Evolutionary conservation across 164 flowering plant genomes (phyloP).

Genomic region (Vitis cinerea): DNA sequence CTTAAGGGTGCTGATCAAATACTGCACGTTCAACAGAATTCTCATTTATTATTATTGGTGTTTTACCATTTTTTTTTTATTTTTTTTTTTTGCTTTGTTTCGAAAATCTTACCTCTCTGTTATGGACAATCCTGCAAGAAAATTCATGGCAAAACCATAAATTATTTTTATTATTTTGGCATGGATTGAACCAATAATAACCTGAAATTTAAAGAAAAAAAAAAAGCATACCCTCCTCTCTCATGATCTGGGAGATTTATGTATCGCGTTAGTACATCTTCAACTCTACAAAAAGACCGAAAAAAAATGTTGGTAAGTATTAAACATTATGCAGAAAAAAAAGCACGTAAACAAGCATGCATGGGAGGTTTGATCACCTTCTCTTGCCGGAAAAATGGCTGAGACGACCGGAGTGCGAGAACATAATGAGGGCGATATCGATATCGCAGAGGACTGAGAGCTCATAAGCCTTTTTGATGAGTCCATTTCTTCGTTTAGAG

Average conservation of each 20-base stretch:
- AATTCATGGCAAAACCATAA: neutral
- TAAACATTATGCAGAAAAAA: neutral
- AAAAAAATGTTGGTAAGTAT: neutral
- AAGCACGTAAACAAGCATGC: no score
- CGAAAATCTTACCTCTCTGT: constrained; percentile 41
- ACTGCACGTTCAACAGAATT: constrained; percentile 29
- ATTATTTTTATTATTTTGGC: no score
- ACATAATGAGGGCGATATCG: constrained; percentile 34
- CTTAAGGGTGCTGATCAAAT: constrained; percentile 42
- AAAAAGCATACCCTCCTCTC: constrained; percentile 49
- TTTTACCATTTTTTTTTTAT: neutral
- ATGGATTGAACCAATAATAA: neutral
- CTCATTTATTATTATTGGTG: neutral
- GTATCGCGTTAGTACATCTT: constrained; percentile 55
- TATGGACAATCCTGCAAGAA: constrained; percentile 38
- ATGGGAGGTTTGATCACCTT: constrained; percentile 23
- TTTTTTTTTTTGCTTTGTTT: no score
- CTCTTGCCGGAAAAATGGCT: constrained; percentile 57
- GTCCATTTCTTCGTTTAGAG: constrained; percentile 30
- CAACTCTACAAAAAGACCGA: constrained; percentile 32
- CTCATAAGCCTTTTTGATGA: constrained; percentile 35
- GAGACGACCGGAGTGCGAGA: constrained; percentile 40
- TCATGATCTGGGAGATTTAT: constrained; percentile 50
- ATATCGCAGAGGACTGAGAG: constrained; percentile 29
- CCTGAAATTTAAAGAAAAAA: neutral